Evolutionary conservation across 805 yeast species (phyloP), one percentile per base, ranked within the genome.

Genomic region (Candida sithepensis): DNA sequence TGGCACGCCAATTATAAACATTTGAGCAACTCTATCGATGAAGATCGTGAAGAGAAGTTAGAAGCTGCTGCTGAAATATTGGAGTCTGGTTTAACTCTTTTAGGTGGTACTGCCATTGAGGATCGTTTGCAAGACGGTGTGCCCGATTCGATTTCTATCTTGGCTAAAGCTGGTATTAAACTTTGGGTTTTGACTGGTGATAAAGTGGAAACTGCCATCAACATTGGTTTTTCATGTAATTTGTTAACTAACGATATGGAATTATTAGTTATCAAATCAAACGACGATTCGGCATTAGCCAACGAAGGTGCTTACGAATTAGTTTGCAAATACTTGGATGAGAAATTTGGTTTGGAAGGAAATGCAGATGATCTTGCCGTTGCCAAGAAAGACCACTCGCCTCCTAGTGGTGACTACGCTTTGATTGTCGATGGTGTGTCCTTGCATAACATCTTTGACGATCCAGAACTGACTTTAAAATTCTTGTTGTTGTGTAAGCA

Each of bases 151-250:
- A 86, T 86, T 56, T 77, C 84, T 14, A 63, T 81, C 37, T 71
- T 86, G 43, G 79, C 82, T 5, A 69, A 75, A 42, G 92, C 91
- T 0, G 94, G 94, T 42, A 82, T 86, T 57, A 86, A 86, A 63
- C 69, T 86, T 42, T 86, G 94, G 94, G 91, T 86, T 45, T 71
- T 86, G 26, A 86, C 94, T 9, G 94, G 94, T 53, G 94, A 86
- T 65, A 81, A 83, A 63, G 81, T 86, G 44, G 94, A 86, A 65
- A 86, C 94, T 9, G 94, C 94, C 2, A 86, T 86, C 61, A 84
- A 85, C 61, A 86, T 86, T 64, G 94, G 92, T 1, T 86, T 83
- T 60, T 81, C 88, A 14, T 86, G 92, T 67, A 84, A 85, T 52
- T 70, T 86, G 56, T 69, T 86, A 44, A 81, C 79, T 42, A 81